Conservation (phyloP, 164 flowering plant species). For the Liriodendron chinense region DNA sequence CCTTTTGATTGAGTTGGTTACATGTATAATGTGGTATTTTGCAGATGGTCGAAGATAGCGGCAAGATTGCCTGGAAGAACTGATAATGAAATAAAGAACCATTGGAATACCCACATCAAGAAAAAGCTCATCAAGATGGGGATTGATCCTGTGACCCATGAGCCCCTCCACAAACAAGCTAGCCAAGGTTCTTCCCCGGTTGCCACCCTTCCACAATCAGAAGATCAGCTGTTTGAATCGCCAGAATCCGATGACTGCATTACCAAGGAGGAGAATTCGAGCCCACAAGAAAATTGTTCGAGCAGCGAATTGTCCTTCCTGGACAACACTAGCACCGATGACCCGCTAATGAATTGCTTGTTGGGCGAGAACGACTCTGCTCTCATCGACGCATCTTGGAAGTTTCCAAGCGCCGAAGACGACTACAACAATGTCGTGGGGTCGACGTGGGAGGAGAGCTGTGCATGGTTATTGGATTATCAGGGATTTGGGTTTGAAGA, state of each 20-base stretch:
- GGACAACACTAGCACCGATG: conserved; percentile 33
- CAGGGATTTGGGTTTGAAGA: conserved; percentile 78
- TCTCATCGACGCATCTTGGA: conserved; percentile 34
- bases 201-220: conserved; percentile 3
- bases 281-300: conserved; percentile 36
- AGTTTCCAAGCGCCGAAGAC: conserved; percentile 18
- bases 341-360: conserved; percentile 41
- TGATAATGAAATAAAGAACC: conserved; percentile 87
- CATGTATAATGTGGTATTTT: background rate
- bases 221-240: background rate
- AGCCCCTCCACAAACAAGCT: conserved; percentile 47
- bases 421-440: conserved; percentile 3
- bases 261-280: conserved; percentile 32
- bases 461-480: conserved; percentile 54
- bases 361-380: conserved; percentile 39
- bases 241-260: conserved; percentile 9
- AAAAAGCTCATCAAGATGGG: conserved; percentile 84
- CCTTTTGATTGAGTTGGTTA: background rate
- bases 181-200: conserved; percentile 12
- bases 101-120: conserved; percentile 93
- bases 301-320: conserved; percentile 29
- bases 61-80: conserved; percentile 81
- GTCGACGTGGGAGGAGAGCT: conserved; percentile 46
- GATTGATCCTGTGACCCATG: conserved; percentile 84
- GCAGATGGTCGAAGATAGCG: conserved; percentile 89